Conservation (phyloP, 192 early-diverging fungal genomes). For the Umbelopsis sp. region DNA sequence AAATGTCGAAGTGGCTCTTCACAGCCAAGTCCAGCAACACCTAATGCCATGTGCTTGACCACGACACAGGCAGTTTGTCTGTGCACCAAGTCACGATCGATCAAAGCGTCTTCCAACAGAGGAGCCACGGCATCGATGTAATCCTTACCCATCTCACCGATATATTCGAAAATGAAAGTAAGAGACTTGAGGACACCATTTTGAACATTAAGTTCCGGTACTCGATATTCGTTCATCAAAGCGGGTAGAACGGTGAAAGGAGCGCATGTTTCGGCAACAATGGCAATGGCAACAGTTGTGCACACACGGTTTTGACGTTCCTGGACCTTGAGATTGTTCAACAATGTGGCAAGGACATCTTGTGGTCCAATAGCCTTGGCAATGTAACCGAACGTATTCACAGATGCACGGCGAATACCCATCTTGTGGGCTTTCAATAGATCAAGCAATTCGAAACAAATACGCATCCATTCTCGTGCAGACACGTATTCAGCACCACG, state of each 20-base stretch:
- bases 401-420: slow-evolving; percentile 92
- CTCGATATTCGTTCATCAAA: slow-evolving; percentile 99
- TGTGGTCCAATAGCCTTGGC: slow-evolving; percentile 99
- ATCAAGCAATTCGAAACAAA: slow-evolving; percentile 97
- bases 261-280: slow-evolving; percentile 82
- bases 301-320: slow-evolving; percentile 99
- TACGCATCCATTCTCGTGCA: slow-evolving; percentile 99
- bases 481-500: slow-evolving; percentile 95
- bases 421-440: slow-evolving; percentile 96
- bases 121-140: slow-evolving; percentile 98
- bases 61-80: slow-evolving; percentile 95
- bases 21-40: slow-evolving; percentile 89
- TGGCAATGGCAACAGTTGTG: slow-evolving; percentile 98
- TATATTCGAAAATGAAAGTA: slow-evolving; percentile 98
- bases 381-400: slow-evolving; percentile 99
- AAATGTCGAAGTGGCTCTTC: slow-evolving; percentile 94
- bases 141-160: slow-evolving; percentile 97
- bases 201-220: slow-evolving; percentile 99
- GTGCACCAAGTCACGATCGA: slow-evolving; percentile 98
- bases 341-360: slow-evolving; percentile 95
- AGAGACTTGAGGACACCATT: slow-evolving; percentile 97
- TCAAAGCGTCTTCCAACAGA: slow-evolving; percentile 93
- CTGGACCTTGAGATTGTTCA: slow-evolving; percentile 98
- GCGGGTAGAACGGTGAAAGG: slow-evolving; percentile 98
- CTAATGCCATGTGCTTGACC: slow-evolving; percentile 94